Conservation (phyloP, 2,329 filamentous ascomycete species). For the Cordyceps fumosorosea region DNA sequence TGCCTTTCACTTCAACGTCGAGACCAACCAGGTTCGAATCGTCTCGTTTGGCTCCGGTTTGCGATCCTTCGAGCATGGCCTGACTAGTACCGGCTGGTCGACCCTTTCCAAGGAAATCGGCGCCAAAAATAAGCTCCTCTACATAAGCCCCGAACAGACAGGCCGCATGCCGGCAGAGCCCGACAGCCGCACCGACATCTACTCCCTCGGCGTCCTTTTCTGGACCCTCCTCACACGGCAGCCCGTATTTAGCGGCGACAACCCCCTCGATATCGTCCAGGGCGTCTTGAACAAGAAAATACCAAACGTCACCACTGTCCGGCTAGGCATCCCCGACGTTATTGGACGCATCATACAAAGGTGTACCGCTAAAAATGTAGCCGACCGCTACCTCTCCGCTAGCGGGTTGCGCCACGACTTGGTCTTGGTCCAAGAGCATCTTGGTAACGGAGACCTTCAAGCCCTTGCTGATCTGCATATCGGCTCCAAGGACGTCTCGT, state of each 20-base stretch:
- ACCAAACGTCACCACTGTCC: constrained; percentile 66
- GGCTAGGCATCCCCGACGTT: constrained; percentile 78
- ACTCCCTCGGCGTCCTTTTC: constrained; percentile 82
- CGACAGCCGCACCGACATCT: constrained; percentile 87
- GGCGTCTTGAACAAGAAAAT: constrained; percentile 76
- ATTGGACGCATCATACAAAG: constrained; percentile 80
- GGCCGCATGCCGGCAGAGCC: constrained; percentile 88
- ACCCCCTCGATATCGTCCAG: constrained; percentile 85
- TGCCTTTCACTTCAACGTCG: constrained; percentile 77
- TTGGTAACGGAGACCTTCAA: constrained; percentile 67
- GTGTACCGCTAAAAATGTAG: constrained; percentile 83
- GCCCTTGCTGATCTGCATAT: constrained; percentile 69
- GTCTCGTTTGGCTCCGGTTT: constrained; percentile 82
- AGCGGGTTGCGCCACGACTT: constrained; percentile 82
- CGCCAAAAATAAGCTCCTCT: constrained; percentile 82
- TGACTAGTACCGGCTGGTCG: constrained; percentile 82
- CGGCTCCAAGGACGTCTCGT: constrained; percentile 80
- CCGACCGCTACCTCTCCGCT: constrained; percentile 83
- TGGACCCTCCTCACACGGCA: constrained; percentile 78
- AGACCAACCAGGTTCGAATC: constrained; percentile 67
- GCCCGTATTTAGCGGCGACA: constrained; percentile 71
- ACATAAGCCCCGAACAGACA: constrained; percentile 91
- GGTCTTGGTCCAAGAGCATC: constrained; percentile 62
- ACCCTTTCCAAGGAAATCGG: constrained; percentile 75
- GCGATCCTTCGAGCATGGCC: constrained; percentile 81